Base-by-base conservation (phyloP, 2,329 filamentous ascomycete species). In the Pestalotiopsis fici region DNA sequence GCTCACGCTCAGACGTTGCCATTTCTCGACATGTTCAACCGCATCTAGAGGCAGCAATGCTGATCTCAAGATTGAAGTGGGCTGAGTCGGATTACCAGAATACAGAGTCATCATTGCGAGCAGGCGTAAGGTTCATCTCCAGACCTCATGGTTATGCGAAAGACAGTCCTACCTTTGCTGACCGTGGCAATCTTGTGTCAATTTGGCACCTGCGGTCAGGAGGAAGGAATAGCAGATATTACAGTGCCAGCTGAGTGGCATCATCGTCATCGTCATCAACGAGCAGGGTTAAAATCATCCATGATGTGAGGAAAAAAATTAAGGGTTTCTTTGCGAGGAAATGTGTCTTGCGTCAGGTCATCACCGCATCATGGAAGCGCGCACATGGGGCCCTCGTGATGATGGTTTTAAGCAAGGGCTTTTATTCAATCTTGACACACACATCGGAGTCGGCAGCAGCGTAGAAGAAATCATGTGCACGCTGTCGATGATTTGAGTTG, bases 381-480 rank as follows among this genome's bases (percentile, higher is more conserved):
- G 57, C 67, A 66, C 75, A 79, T 85, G 86, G 86, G 87, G 87
- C 87, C 86, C 87, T 90, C 87, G 85, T 88, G 87, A 88, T 84
- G 81, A 90, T 89, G 87, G 87, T 90, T 89, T 90, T 90, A 85
- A 83, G 82, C 86, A 88, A 88, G 82, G 85, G 85, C 83, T 78
- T 71, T 77, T 78, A 78, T 79, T 86, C 82, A 72, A 76, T 90
- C 87, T 89, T 77, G 87, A 88, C 87, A 82, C 85, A 83, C 80
- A 71, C 79, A 84, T 83, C 83, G 81, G 80, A 80, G 79, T 83
- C 82, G 82, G 79, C 86, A 86, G 84, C 78, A 78, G 78, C 80
- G 78, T 80, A 35, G 31, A 23, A 72, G 76, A 71, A 70, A 66
- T 56, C 66, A 68, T 67, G 66, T 71, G 74, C 75, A 75, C 73